Evolutionary conservation across 2,329 filamentous ascomycete genomes (phyloP).

Genomic region (Fusarium sp.): DNA sequence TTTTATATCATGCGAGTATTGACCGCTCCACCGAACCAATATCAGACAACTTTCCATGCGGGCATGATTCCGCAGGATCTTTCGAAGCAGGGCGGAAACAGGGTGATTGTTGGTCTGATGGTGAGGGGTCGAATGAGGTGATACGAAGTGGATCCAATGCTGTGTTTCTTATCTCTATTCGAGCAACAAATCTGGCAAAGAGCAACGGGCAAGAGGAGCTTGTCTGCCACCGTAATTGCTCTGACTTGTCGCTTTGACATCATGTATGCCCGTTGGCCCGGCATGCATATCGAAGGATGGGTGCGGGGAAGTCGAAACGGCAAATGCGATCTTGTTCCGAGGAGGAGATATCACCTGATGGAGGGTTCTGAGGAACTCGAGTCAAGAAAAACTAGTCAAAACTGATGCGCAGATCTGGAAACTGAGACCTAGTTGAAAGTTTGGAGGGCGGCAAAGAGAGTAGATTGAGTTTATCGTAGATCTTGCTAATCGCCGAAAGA

Average conservation of each 20-base stretch:
- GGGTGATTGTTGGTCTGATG: neutral
- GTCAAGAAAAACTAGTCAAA: neutral
- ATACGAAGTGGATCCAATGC: neutral
- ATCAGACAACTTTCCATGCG: neutral
- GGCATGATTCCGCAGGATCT: neutral
- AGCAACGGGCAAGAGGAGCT: neutral
- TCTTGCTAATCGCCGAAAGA: neutral
- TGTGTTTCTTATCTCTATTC: neutral
- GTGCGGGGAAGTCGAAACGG: slow-evolving; percentile 5
- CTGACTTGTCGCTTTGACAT: neutral
- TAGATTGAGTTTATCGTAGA: neutral
- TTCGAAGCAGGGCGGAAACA: neutral
- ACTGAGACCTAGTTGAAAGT: fast-evolving
- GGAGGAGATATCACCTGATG: neutral
- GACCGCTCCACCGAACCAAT: neutral
- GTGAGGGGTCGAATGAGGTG: neutral
- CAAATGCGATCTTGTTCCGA: neutral
- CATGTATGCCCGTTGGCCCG: slow-evolving; percentile 12
- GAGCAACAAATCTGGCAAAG: neutral
- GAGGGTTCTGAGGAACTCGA: neutral
- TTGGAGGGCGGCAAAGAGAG: fast-evolving
- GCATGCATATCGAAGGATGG: neutral
- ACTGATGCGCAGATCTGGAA: neutral
- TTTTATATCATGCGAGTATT: neutral
- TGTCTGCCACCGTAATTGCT: neutral